Conservation (phyloP, 768 basidiomycete genomes). For the Cyclocybe cylindracea region DNA sequence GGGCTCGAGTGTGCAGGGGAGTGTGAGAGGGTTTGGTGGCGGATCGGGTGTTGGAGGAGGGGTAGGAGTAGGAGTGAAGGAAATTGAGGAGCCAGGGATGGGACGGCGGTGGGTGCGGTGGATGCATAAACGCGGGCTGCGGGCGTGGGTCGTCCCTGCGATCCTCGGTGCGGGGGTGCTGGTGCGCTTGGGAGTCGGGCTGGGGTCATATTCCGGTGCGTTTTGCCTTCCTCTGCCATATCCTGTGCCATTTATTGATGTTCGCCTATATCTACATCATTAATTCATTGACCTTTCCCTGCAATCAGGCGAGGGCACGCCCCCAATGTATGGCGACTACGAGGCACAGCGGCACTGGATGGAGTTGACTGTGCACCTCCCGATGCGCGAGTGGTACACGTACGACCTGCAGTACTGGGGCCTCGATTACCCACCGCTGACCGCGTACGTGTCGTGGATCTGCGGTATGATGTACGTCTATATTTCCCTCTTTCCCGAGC, state of each 20-base stretch:
- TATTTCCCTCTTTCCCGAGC: background rate
- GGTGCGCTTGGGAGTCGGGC: conserved; percentile 68
- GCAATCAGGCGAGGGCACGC: conserved; percentile 58
- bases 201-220: conserved; percentile 85
- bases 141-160: conserved; percentile 57
- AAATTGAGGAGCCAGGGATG: conserved; percentile 36
- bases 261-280: background rate
- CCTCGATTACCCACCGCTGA: conserved; percentile 92
- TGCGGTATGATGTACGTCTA: conserved; percentile 71
- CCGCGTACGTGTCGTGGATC: conserved; percentile 86
- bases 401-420: conserved; percentile 94
- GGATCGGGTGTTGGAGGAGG: background rate
- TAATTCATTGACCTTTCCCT: conserved; percentile 1
- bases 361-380: conserved; percentile 83
- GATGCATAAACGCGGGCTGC: conserved; percentile 74
- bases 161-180: conserved; percentile 53
- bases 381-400: conserved; percentile 78
- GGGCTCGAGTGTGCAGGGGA: no score
- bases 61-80: conserved; percentile 17
- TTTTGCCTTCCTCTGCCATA: background rate
- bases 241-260: background rate
- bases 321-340: conserved; percentile 90
- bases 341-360: conserved; percentile 97
- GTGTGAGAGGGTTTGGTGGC: no score
- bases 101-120: conserved; percentile 71